phyloP scores from a whole-genome alignment of 1,139 yeast species.

The Blastobotrys malaysiensis region DNA sequence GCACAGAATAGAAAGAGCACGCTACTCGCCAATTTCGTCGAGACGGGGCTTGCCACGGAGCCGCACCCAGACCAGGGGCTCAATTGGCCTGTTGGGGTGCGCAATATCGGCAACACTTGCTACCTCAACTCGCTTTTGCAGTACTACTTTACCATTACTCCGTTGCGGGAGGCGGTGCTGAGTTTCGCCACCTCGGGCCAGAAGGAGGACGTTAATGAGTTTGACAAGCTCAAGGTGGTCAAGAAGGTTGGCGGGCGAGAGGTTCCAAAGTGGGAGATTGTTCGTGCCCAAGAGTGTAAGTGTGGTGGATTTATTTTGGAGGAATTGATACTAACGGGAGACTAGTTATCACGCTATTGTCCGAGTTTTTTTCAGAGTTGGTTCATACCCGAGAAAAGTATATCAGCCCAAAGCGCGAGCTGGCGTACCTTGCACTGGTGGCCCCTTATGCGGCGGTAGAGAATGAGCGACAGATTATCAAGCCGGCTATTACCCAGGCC shows the following conservation, averaged over 20 bases:
- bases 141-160: slow-evolving; percentile 80
- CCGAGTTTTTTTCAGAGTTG: slow-evolving; percentile 64
- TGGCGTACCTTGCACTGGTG: slow-evolving; percentile 83
- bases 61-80: slow-evolving; percentile 14
- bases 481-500: neutral
- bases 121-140: slow-evolving; percentile 86
- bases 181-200: slow-evolving; percentile 41
- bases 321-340: neutral
- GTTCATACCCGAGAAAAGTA: slow-evolving; percentile 56
- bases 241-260: slow-evolving; percentile 76
- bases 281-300: slow-evolving; percentile 64
- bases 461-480: slow-evolving; percentile 8
- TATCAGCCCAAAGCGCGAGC: slow-evolving; percentile 75
- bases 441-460: slow-evolving; percentile 19
- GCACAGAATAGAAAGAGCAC: slow-evolving; percentile 28
- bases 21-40: slow-evolving; percentile 23
- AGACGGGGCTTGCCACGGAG: slow-evolving; percentile 21
- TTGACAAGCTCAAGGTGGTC: slow-evolving; percentile 23
- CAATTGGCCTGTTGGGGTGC: slow-evolving; percentile 75
- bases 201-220: slow-evolving; percentile 21
- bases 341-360: slow-evolving; percentile 55
- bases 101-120: slow-evolving; percentile 93
- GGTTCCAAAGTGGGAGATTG: slow-evolving; percentile 67
- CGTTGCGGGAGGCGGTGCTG: slow-evolving; percentile 64
- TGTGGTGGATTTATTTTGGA: neutral